Base-by-base conservation (phyloP, 2,329 filamentous ascomycete genomes). In the Pseudopithomyces chartarum region DNA sequence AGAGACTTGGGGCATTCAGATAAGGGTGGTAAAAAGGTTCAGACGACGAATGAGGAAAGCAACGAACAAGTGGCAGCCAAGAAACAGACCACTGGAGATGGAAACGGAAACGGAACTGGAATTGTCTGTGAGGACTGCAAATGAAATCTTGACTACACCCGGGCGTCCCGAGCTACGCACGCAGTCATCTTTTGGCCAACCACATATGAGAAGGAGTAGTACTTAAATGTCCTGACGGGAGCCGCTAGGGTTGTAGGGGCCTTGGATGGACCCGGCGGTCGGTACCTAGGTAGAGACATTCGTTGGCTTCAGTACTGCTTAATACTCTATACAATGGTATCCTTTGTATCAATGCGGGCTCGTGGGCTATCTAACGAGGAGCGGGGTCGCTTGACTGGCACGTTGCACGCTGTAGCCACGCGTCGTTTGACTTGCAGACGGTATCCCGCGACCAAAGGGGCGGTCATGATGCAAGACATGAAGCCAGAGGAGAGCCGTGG, bases 1-100 rank as follows among this genome's bases (percentile, higher is more conserved):
- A 83, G 90, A 59, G 85, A 94, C 69, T 79, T 97, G 52, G 94
- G 94, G 0, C 94, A 98, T 60, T 82, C 80, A 38, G 81, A 83
- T 60, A 76, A 66, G 44, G 64, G 69, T 45, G 71, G 74, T 6
- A 78, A 77, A 62, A 75, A 76, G 57, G 71, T 70, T 42, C 56
- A 22, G 32, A 44, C 57, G 13, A 39, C 57, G 13, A 39, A 44
- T 15, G 69, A 65, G 53, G 61, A 64, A 38, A 59, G 57, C 26
- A 20, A 13, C 6, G 48, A 10, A 32, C 47, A 57, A 29, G 45
- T 7, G 22, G 38, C 11, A 17, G 53, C n/a, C n/a, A 32, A 40
- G 33, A 54, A 47, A 36, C 52, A 19, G 20, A 26, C 15, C 1
- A 74, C 15, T 23, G 38, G 47, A 32, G 26, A 19, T 29, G 26